phyloP scores from a whole-genome alignment of 192 early-diverging fungal genomes.

The Coemansia sp. region DNA sequence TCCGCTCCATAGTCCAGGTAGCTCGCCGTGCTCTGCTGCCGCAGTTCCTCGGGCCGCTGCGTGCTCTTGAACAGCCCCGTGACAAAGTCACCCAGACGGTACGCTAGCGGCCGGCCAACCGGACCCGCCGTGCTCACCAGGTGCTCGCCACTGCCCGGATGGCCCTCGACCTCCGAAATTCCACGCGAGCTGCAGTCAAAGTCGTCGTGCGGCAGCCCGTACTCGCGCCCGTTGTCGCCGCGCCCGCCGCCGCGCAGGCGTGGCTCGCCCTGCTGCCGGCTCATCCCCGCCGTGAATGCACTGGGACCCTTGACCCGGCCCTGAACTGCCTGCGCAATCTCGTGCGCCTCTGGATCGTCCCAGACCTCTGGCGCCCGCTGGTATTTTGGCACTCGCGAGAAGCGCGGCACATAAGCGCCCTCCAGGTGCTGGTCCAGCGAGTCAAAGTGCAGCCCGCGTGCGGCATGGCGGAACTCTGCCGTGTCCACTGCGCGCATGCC shows the following conservation, averaged over 20 bases:
- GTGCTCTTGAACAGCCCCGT: slow-evolving; percentile 1
- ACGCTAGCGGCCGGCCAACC: slow-evolving; percentile 9
- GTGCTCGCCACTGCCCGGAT: slow-evolving; percentile 34
- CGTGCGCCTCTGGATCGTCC: slow-evolving; percentile 44
- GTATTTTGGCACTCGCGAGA: slow-evolving; percentile 41
- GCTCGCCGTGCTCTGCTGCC: slow-evolving; percentile 11
- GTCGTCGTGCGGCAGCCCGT: slow-evolving; percentile 3
- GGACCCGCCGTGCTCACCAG: neutral
- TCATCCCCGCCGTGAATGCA: neutral
- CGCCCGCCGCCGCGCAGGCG: slow-evolving; percentile 18
- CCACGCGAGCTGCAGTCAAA: slow-evolving; percentile 17
- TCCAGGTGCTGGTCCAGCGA: slow-evolving; percentile 31
- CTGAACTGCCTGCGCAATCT: slow-evolving; percentile 28
- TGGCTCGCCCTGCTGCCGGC: slow-evolving; percentile 14
- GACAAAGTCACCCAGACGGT: slow-evolving; percentile 23
- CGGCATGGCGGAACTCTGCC: slow-evolving; percentile 29
- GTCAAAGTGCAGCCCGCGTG: slow-evolving; percentile 11
- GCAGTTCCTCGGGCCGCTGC: neutral
- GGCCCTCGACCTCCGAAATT: slow-evolving; percentile 5
- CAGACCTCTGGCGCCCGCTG: slow-evolving; percentile 41
- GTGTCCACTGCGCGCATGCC: slow-evolving; percentile 22
- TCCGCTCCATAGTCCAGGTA: slow-evolving; percentile 6
- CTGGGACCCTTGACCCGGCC: neutral
- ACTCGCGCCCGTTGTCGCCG: neutral
- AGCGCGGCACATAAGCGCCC: slow-evolving; percentile 28